These are phyloP conservation scores for Sungouiozyma ichnusensis DNA, from an alignment of 805 yeast species.

Conservation along the genomic window DNA sequence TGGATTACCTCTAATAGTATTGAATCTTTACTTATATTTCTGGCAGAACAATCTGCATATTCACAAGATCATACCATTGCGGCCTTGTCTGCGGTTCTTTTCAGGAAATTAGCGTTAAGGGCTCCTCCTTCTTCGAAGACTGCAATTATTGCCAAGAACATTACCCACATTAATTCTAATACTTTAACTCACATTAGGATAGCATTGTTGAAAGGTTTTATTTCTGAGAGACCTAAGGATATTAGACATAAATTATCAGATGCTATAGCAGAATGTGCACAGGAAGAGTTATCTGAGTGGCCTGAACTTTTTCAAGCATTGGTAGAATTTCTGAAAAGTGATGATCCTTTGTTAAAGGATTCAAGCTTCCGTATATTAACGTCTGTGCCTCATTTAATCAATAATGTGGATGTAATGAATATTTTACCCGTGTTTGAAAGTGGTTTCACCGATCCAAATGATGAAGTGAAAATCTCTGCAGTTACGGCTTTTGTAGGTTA, in stretches of 20 bases:
- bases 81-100: conserved; percentile 77
- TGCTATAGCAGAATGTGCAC: conserved; percentile 87
- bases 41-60: conserved; percentile 66
- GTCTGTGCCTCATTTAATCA: conserved; percentile 69
- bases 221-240: conserved; percentile 53
- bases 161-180: conserved; percentile 54
- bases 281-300: conserved; percentile 60
- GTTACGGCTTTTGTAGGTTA: conserved; percentile 87
- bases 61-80: conserved; percentile 52
- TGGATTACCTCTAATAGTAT: conserved; percentile 67
- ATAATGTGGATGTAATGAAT: conserved; percentile 43
- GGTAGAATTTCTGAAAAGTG: conserved; percentile 48
- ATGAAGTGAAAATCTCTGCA: conserved; percentile 82
- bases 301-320: conserved; percentile 66
- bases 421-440: conserved; percentile 60
- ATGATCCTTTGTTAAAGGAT: conserved; percentile 48
- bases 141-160: conserved; percentile 63
- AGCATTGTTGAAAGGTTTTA: conserved; percentile 63
- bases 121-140: conserved; percentile 52
- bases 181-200: conserved; percentile 54
- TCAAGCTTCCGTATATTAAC: conserved; percentile 85
- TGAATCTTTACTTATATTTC: conserved; percentile 59
- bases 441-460: conserved; percentile 73
- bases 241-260: conserved; percentile 90
- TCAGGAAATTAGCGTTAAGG: conserved; percentile 75